Evolutionary conservation across 2,329 filamentous ascomycete species (phyloP), one percentile per base, ranked within the genome.

Genomic region (Pyrenophora teres): DNA sequence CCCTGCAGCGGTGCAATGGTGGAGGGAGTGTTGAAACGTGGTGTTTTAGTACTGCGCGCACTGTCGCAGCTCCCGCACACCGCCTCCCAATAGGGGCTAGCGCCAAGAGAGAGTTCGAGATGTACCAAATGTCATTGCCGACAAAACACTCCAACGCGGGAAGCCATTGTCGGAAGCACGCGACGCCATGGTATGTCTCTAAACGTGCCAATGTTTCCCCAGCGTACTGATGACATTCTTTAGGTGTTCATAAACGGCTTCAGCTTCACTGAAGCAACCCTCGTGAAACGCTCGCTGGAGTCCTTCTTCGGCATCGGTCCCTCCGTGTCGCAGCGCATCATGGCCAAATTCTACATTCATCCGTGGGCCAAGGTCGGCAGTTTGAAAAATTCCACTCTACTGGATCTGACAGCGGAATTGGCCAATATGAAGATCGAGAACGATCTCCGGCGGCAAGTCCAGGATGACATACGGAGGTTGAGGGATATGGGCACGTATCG

Each of bases 351-450:
- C 78, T 87, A 87, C 65, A 95, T 99, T 71, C 90, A 96, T 77
- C 87, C 90, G 25, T 87, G 84, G 50, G 89, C 90, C 60, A 89
- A 87, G 69, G 81, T 97, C 62, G 89, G 89, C 71, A 81, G 85
- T 6, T 78, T 99, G 16, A 81, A 85, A 38, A 85, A 87, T 53
- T 86, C 88, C 72, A 92, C 91, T 54, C 79, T 96, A 62, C 87
- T 90, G 45, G 87, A 89, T 46, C 80, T 99, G 54, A 94, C 89
- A 18, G 88, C 88, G 43, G 90, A 96, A 68, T 80, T 99, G 35
- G 90, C 91, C 13, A 87, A 86, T 47, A 92, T 99, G 90, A 96
- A 89, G 54, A 90, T 97, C 66, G 94, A 97, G 75, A 96, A 89
- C 74, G 92, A 97, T 67, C 81, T 95, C 59, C 81, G 86, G 67